These are phyloP conservation scores for Leptographium flavum DNA, from an alignment of 2,329 filamentous ascomycete genomes.

Conservation along the genomic window DNA sequence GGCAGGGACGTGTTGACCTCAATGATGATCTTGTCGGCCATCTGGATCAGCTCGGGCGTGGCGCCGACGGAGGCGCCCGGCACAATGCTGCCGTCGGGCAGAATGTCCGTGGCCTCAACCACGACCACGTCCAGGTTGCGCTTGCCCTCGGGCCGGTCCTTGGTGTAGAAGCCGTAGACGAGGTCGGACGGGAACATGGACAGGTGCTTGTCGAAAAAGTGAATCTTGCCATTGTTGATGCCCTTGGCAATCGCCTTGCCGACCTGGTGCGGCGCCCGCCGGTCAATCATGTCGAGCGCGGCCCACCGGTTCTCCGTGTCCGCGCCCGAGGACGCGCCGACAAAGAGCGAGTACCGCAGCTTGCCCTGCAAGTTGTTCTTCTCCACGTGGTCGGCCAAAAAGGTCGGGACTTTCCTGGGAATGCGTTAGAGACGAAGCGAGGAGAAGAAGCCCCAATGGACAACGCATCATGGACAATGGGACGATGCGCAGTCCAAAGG, in stretches of 20 bases:
- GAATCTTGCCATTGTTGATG: constrained; percentile 77
- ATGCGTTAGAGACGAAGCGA: background rate
- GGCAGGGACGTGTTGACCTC: constrained; percentile 82
- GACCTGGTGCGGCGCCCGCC: constrained; percentile 73
- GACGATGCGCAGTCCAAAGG: too few species aligned
- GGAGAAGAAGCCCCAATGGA: background rate
- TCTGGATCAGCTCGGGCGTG: constrained; percentile 72
- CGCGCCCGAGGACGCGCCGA: constrained; percentile 76
- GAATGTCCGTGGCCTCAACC: constrained; percentile 76
- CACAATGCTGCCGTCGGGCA: constrained; percentile 77
- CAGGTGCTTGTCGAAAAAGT: constrained; percentile 88
- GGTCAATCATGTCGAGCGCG: constrained; percentile 77
- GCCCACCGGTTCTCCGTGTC: constrained; percentile 92
- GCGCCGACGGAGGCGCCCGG: constrained; percentile 77
- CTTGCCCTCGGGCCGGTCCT: constrained; percentile 57
- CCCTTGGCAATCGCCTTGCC: constrained; percentile 83
- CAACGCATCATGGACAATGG: too few species aligned
- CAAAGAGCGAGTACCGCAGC: constrained; percentile 75
- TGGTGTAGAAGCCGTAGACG: constrained; percentile 77
- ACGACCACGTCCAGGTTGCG: constrained; percentile 71
- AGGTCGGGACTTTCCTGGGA: constrained; percentile 65
- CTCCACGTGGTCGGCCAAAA: constrained; percentile 78
- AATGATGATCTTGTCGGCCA: constrained; percentile 87
- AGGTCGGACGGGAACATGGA: constrained; percentile 85
- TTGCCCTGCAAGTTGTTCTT: constrained; percentile 72